Evolutionary conservation across 177 flowering plant species (phyloP).

Genomic region (Vitis hybrid): DNA sequence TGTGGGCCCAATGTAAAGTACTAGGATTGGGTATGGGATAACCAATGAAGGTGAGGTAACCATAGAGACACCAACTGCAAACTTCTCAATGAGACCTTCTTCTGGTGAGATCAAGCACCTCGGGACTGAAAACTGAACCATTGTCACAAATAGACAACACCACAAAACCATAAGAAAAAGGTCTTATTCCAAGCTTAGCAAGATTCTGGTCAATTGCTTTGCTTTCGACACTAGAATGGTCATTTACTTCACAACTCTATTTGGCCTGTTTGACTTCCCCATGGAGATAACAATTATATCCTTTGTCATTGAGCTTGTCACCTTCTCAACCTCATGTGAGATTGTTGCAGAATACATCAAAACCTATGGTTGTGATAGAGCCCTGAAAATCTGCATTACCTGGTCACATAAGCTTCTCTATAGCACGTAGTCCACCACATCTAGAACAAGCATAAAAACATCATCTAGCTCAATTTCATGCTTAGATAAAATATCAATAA

Average conservation of each 20-base stretch:
- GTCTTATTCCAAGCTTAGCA: too few species aligned
- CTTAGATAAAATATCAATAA: constrained; percentile 77
- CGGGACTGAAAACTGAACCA: too few species aligned
- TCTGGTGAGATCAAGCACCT: too few species aligned
- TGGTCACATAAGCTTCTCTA: constrained; percentile 84
- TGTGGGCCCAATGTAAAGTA: too few species aligned
- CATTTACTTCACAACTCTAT: constrained; percentile 69
- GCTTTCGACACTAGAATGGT: constrained; percentile 73
- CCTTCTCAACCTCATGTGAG: constrained; percentile 63
- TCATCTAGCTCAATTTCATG: constrained; percentile 71
- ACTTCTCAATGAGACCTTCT: too few species aligned
- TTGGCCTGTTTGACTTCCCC: constrained; percentile 66
- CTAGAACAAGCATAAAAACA: constrained; percentile 63
- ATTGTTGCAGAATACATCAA: constrained; percentile 91
- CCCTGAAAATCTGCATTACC: constrained; percentile 79
- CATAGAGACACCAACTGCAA: too few species aligned
- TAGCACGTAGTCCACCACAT: constrained; percentile 95
- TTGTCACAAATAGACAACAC: too few species aligned
- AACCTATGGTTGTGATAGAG: constrained; percentile 75
- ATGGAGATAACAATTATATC: constrained; percentile 46
- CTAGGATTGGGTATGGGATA: too few species aligned
- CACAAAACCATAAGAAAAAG: too few species aligned
- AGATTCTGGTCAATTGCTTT: constrained; percentile 14
- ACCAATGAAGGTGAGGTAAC: too few species aligned
- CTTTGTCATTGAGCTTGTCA: constrained; percentile 61